phyloP scores from a whole-genome alignment of 164 flowering plant species.

The Cinnamomum chago region DNA sequence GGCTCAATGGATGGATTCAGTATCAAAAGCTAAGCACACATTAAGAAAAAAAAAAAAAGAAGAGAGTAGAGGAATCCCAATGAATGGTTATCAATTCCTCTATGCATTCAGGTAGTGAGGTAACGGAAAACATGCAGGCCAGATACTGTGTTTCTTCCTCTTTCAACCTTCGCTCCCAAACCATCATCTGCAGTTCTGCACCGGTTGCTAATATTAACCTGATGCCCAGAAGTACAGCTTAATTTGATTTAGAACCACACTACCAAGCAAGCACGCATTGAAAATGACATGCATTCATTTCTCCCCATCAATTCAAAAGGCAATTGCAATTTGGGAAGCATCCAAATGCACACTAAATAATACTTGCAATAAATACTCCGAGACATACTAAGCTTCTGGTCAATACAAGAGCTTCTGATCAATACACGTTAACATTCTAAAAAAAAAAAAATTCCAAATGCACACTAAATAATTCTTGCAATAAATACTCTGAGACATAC shows the following conservation, averaged over 20 bases:
- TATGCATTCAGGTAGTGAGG: neutral
- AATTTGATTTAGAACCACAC: too few relatives aligned
- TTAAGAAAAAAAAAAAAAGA: neutral
- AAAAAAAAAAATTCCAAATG: neutral
- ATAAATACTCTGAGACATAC: constrained; percentile 24
- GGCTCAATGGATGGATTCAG: too few relatives aligned
- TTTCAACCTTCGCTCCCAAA: too few relatives aligned
- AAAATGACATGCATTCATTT: neutral
- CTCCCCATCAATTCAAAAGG: neutral
- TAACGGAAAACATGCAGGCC: neutral
- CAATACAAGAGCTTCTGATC: too few relatives aligned
- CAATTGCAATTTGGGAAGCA: neutral
- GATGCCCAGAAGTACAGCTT: neutral
- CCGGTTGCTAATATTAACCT: neutral
- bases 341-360: neutral
- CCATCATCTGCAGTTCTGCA: neutral
- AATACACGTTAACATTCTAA: too few relatives aligned
- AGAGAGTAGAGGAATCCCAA: neutral
- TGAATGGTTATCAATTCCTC: neutral
- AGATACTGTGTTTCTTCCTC: too few relatives aligned
- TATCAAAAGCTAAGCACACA: neutral
- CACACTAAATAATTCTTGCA: neutral
- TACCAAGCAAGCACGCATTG: neutral
- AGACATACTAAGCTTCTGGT: too few relatives aligned
- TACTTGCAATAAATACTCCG: neutral